These are phyloP conservation scores for Curvularia hawaiiensis DNA, from an alignment of 2,329 filamentous ascomycete genomes.

Conservation along the genomic window DNA sequence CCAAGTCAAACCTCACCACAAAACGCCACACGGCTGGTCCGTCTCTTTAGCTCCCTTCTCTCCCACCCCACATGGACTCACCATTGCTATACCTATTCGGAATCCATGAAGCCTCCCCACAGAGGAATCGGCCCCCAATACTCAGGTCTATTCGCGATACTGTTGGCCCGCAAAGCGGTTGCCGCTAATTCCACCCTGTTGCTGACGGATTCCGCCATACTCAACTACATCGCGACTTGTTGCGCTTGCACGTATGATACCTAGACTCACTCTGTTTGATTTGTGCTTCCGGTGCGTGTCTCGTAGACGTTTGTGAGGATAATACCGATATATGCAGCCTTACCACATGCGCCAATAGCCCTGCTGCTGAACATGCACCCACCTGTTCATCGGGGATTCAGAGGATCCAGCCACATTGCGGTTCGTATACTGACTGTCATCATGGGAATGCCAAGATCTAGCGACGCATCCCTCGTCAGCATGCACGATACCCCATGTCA, in stretches of 20 bases:
- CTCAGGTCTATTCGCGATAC: slow-evolving; percentile 16
- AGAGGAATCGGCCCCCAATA: slow-evolving; percentile 14
- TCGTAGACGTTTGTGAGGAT: too few species aligned
- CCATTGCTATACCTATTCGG: slow-evolving; percentile 10
- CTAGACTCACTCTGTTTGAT: too few species aligned
- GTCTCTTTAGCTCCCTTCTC: slow-evolving; percentile 3
- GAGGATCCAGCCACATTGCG: slow-evolving; percentile 34
- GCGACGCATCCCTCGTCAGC: slow-evolving; percentile 30
- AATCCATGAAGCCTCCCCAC: slow-evolving; percentile 9
- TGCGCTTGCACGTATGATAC: background rate
- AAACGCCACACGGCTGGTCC: slow-evolving; percentile 18
- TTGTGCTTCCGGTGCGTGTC: too few species aligned
- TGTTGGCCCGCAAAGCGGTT: slow-evolving; percentile 10
- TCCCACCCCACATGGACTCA: slow-evolving; percentile 8
- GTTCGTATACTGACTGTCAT: slow-evolving; percentile 12
- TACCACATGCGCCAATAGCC: background rate
- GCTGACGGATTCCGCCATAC: slow-evolving; percentile 1
- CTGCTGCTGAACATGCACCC: slow-evolving; percentile 21
- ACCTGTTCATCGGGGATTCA: slow-evolving; percentile 25
- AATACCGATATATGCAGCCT: background rate
- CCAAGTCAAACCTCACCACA: slow-evolving; percentile 15
- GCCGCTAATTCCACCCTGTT: background rate
- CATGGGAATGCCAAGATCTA: slow-evolving; percentile 18
- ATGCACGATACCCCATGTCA: slow-evolving; percentile 36
- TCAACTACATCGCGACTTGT: background rate